Base-by-base conservation (phyloP, 2,329 filamentous ascomycete species). In the Diaporthe sp. region DNA sequence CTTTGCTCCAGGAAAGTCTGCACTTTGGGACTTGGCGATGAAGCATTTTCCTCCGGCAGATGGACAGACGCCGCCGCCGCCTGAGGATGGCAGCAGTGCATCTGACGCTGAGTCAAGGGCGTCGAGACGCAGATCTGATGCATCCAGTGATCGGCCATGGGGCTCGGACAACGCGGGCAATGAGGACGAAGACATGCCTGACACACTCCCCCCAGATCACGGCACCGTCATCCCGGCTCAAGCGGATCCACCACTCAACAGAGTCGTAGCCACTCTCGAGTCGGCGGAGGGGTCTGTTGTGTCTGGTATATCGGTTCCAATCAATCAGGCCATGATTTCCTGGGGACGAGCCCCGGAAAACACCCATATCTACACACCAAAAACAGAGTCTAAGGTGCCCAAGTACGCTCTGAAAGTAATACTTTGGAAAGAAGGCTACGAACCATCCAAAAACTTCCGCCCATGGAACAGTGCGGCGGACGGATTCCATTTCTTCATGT, bases 341-440 rank as follows among this genome's bases (percentile, higher is more conserved):
- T 98, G 95, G 92, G 96, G 96, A 42, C 92, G 96, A 37, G 90
- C 90, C 0, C 86, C 85, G 0, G 87, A 89, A 28, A 96, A 95
- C 79, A 96, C 93, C 0, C 84, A 92, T 42, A 86, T 92, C 3
- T 94, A 95, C 80, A 84, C 89, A 1, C 86, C 92, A 65, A 85
- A 83, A 42, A 85, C 86, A 34, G 95, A 98, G 78, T 89, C 87
- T 2, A 92, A 92, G 22, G 91, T 98, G 49, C 95, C 96, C 1
- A 96, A 96, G 81, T 92, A 93, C 77, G 95, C 94, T 0, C 91
- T 98, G 79, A 93, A 94, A 80, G 86, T 98, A 51, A 87, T 95
- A 47, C 90, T 97, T 42, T 95, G 93, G 89, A 92, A 90, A 73
- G 89, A 92, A 0, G 90, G 90, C 15, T 92, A 93, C 75, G 93